Percentiles rank a stretch among this genome's conserved stretches.
These are phyloP conservation scores for Mucor circinelloides DNA, from an alignment of 371 early-diverging fungal species.

Conservation along the genomic window DNA sequence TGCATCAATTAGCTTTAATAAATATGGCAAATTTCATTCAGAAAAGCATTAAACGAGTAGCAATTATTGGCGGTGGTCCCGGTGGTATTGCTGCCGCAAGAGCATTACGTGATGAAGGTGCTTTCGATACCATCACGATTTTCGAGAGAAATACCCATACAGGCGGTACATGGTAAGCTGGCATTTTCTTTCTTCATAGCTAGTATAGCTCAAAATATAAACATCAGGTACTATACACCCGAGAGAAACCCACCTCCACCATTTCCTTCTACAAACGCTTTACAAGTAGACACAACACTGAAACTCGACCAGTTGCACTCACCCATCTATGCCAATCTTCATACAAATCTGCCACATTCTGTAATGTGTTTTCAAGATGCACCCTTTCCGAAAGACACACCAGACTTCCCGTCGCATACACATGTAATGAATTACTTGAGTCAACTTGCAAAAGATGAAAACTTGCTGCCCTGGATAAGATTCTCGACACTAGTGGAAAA, in stretches of 20 bases:
- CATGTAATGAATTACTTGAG: conserved; percentile 55
- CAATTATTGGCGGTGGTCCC: conserved; percentile 54
- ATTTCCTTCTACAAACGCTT: conserved; percentile 40
- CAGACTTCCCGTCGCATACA: conserved; percentile 46
- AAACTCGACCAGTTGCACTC: conserved; percentile 19
- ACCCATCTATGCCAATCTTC: conserved; percentile 59
- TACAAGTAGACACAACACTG: conserved; percentile 36
- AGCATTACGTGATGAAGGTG: conserved; percentile 34
- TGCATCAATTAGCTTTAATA: not conserved
- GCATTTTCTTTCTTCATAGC: not conserved
- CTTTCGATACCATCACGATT: conserved; percentile 41
- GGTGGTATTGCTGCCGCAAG: conserved; percentile 47
- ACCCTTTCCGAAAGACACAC: conserved; percentile 40
- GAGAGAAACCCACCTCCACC: conserved; percentile 27
- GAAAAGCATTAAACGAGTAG: conserved; percentile 37
- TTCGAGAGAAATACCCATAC: conserved; percentile 40
- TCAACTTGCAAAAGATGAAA: conserved; percentile 29
- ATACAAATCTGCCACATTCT: conserved; percentile 61
- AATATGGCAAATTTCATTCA: not conserved
- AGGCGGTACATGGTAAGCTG: conserved; percentile 55
- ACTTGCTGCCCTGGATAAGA: conserved; percentile 33
- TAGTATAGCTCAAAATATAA: not conserved
- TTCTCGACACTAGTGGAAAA: conserved; percentile 49
- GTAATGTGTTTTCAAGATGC: conserved; percentile 61
- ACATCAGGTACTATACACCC: conserved; percentile 43